phyloP scores from a whole-genome alignment of 1,284 basidiomycete species.

The Malassezia sp. region DNA sequence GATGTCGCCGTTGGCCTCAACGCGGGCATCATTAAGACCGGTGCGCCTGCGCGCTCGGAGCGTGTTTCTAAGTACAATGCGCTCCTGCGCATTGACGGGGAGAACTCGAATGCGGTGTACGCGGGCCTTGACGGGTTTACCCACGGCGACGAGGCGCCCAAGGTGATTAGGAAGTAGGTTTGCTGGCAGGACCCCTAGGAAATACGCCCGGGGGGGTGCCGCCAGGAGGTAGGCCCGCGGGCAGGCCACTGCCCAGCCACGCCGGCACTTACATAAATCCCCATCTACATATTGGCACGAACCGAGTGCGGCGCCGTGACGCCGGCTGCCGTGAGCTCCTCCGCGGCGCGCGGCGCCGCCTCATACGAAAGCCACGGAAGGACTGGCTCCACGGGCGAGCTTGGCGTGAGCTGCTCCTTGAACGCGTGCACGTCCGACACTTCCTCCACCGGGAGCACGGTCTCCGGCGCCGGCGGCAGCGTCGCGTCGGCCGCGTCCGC shows the following conservation, averaged over 20 bases:
- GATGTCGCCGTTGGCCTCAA: conserved; percentile 91
- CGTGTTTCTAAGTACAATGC: conserved; percentile 67
- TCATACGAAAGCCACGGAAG: conserved; percentile 21
- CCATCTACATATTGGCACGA: too few relatives aligned
- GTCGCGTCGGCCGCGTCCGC: conserved; percentile 51
- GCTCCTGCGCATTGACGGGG: conserved; percentile 41
- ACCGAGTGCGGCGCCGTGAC: too few relatives aligned
- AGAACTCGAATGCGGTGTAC: conserved; percentile 34
- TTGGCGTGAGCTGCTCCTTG: conserved; percentile 55
- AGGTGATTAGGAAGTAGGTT: conserved; percentile 28
- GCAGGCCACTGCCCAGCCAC: too few relatives aligned
- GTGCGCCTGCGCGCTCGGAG: conserved; percentile 83
- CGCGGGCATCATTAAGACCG: conserved; percentile 93
- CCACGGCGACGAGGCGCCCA: conserved; percentile 31
- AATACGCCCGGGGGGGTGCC: too few relatives aligned
- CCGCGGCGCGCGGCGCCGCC: conserved; percentile 18
- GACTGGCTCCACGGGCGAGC: conserved; percentile 49
- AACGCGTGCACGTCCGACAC: conserved; percentile 61
- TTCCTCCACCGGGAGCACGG: conserved; percentile 52
- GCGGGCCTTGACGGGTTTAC: conserved; percentile 43
- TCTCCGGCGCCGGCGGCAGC: conserved; percentile 48
- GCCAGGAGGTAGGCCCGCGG: too few relatives aligned
- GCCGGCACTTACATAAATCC: too few relatives aligned
- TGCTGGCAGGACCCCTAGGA: background rate
- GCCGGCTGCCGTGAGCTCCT: too few relatives aligned